phyloP scores from a whole-genome alignment of 768 basidiomycete species.

The Amanita muscaria region DNA sequence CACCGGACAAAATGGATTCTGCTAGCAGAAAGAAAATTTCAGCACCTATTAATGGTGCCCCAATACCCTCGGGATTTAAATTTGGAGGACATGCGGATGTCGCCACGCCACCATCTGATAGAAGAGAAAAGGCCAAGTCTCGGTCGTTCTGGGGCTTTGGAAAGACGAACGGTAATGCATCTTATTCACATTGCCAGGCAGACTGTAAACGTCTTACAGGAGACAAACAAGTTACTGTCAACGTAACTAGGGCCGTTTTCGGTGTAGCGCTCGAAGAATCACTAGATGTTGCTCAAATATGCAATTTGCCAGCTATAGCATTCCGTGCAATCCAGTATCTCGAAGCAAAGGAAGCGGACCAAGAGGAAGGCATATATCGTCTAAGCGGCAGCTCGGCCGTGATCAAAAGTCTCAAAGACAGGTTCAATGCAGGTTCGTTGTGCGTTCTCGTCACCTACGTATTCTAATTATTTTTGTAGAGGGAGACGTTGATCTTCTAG shows the following conservation, averaged over 20 bases:
- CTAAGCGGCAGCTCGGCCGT: constrained; percentile 92
- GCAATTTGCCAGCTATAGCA: constrained; percentile 86
- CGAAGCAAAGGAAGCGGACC: constrained; percentile 87
- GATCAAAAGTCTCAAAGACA: constrained; percentile 87
- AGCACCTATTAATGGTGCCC: constrained; percentile 75
- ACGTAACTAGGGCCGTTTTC: constrained; percentile 69
- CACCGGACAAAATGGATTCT: constrained; percentile 45
- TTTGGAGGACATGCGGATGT: constrained; percentile 64
- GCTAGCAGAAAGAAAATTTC: constrained; percentile 79
- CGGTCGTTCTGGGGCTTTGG: constrained; percentile 93
- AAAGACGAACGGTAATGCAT: constrained; percentile 44
- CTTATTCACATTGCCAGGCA: background rate
- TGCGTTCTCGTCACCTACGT: constrained; percentile 8
- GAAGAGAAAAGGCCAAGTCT: constrained; percentile 89
- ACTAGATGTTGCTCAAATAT: constrained; percentile 82
- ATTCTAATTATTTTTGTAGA: constrained; percentile 39
- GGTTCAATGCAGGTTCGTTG: constrained; percentile 77
- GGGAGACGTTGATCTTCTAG: constrained; percentile 90
- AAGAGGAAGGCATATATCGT: constrained; percentile 97
- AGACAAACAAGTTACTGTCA: constrained; percentile 28
- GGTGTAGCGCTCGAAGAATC: constrained; percentile 83
- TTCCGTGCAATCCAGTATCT: constrained; percentile 95
- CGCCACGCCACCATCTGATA: constrained; percentile 40
- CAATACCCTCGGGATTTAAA: constrained; percentile 84
- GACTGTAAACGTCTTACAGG: constrained; percentile 16